Percentiles rank a stretch among this genome's conserved stretches.
phyloP scores from a whole-genome alignment of 257 asterid species.

The Solanum acaule region DNA sequence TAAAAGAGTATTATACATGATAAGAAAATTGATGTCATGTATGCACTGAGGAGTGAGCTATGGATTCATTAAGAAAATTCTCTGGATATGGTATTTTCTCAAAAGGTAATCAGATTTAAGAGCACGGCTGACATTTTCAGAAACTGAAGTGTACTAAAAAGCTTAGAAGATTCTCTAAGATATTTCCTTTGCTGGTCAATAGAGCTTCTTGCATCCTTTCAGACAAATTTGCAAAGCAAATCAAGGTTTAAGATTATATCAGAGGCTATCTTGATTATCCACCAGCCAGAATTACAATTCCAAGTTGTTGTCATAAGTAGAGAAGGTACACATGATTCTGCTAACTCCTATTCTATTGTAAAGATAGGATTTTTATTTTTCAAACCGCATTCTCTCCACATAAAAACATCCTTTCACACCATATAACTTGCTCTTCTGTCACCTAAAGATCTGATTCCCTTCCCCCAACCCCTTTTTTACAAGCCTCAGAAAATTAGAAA shows the following conservation, averaged over 20 bases:
- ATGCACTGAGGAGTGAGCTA: background rate
- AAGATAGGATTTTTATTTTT: background rate
- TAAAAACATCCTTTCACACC: background rate
- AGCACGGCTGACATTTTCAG: background rate
- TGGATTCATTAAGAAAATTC: background rate
- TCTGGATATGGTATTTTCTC: background rate
- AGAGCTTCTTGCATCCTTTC: background rate
- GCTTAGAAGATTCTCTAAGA: background rate
- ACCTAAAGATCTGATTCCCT: background rate
- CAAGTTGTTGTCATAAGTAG: background rate
- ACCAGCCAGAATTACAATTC: background rate
- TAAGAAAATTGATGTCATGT: background rate
- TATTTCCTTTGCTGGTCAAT: background rate
- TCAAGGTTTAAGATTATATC: background rate
- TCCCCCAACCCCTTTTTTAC: background rate
- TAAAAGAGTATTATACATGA: background rate
- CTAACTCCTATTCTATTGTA: background rate
- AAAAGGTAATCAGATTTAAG: background rate
- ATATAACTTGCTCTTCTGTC: background rate
- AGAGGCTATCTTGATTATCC: background rate
- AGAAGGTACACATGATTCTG: background rate
- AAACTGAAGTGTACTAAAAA: background rate
- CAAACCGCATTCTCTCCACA: background rate
- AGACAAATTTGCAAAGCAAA: background rate
- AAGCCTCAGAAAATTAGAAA: background rate